A percentile compares a stretch with the other conserved stretches of the same genome.
These are phyloP conservation scores for Zalerion maritima DNA, from an alignment of 495 filamentous ascomycete genomes.

Conservation along the genomic window DNA sequence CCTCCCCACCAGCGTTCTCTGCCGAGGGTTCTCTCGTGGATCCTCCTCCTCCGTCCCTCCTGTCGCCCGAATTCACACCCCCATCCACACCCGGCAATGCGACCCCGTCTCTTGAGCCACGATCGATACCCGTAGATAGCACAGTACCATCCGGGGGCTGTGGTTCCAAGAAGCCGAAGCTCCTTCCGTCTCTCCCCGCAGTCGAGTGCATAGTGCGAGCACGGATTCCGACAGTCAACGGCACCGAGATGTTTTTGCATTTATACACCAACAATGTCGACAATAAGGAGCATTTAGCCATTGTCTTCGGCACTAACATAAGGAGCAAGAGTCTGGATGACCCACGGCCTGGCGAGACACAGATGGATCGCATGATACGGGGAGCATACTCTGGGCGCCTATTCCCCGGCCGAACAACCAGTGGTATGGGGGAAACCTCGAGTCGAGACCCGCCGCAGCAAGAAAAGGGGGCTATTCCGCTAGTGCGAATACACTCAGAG, in stretches of 20 bases:
- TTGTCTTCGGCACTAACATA: conserved; percentile 83
- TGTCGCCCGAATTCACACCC: conserved; percentile 69
- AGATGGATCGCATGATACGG: conserved; percentile 89
- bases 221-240: conserved; percentile 72
- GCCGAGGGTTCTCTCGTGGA: too few relatives aligned
- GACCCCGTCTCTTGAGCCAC: conserved; percentile 31
- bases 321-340: conserved; percentile 67
- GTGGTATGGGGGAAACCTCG: conserved; percentile 24
- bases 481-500: conserved; percentile 93
- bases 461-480: conserved; percentile 41
- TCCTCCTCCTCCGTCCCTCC: conserved; percentile 32
- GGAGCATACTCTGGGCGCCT: conserved; percentile 83
- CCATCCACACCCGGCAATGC: conserved; percentile 58
- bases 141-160: conserved; percentile 32
- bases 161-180: conserved; percentile 43
- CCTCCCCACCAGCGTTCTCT: too few relatives aligned
- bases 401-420: conserved; percentile 70
- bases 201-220: conserved; percentile 75
- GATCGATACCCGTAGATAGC: conserved; percentile 40
- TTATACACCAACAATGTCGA: conserved; percentile 86
- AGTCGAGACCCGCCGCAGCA: conserved; percentile 9
- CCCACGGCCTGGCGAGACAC: conserved; percentile 73
- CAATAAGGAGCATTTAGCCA: conserved; percentile 94
- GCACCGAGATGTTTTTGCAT: conserved; percentile 93
- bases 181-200: conserved; percentile 53